Percentiles rank a stretch among this genome's conserved stretches.
Conservation (phyloP, 2,329 filamentous ascomycete species). For the Penicillium expansum region DNA sequence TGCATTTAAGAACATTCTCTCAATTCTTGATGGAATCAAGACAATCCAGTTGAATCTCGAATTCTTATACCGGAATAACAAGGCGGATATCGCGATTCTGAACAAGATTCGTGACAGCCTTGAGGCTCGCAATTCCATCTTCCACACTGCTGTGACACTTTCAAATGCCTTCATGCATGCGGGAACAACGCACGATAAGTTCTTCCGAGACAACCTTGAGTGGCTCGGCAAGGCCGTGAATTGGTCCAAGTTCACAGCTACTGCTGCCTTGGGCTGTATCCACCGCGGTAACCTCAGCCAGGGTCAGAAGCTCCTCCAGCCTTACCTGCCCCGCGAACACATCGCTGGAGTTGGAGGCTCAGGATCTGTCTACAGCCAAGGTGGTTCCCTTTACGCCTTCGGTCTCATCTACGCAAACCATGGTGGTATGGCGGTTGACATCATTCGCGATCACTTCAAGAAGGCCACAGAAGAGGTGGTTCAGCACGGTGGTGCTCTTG, state of each 20-base stretch:
- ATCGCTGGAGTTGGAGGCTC: slow-evolving; percentile 63
- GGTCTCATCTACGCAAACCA: slow-evolving; percentile 97
- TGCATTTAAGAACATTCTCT: slow-evolving; percentile 56
- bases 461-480: slow-evolving; percentile 70
- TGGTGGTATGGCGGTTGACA: slow-evolving; percentile 71
- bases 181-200: slow-evolving; percentile 95
- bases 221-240: slow-evolving; percentile 98
- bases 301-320: slow-evolving; percentile 87
- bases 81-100: slow-evolving; percentile 83
- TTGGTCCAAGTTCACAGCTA: slow-evolving; percentile 99
- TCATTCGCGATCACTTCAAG: slow-evolving; percentile 50
- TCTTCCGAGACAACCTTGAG: slow-evolving; percentile 96
- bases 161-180: slow-evolving; percentile 99
- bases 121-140: slow-evolving; percentile 95
- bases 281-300: slow-evolving; percentile 93
- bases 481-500: slow-evolving; percentile 92
- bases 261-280: slow-evolving; percentile 91
- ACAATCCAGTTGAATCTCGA: slow-evolving; percentile 94
- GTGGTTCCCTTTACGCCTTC: slow-evolving; percentile 91
- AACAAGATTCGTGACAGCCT: slow-evolving; percentile 96
- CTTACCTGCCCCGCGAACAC: slow-evolving; percentile 77
- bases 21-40: slow-evolving; percentile 80
- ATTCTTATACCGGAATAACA: slow-evolving; percentile 94
- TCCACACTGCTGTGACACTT: slow-evolving; percentile 95
- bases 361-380: slow-evolving; percentile 92